Base-by-base conservation (phyloP, 164 flowering plant species). In the Vitis riparia region DNA sequence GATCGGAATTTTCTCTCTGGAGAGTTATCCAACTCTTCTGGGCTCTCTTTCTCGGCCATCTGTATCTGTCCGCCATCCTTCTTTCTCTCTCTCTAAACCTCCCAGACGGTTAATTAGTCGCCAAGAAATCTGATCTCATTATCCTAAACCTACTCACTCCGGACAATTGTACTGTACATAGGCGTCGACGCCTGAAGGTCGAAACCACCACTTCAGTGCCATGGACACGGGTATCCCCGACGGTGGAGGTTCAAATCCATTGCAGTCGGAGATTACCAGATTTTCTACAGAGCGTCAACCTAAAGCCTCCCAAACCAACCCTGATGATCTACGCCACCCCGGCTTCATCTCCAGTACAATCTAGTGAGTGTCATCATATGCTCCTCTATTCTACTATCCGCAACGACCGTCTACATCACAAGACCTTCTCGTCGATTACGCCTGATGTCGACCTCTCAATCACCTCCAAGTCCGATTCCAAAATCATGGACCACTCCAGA, bases 281-380 rank as follows among this genome's bases (percentile, higher is more conserved):
- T 63, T 80, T 80, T 63, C 75, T 80, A 5, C 83, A 80, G 67
- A 80, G 83, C 72, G 83, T 80, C 30, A 80, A 80, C 58, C 78
- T 80, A 53, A 80, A 80, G 78, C 66, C 3, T 77, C 83, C 9
- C 68, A 70, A 13, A 71, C 69, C 69, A 60, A 75, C 51, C 72
- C 59, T 7, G 72, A 72, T 2, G 80, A 80, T 57, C 30, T 80
- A 16, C 76, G 65, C 23, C 78, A 72, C 5, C 68, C 77, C 77
- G 83, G 83, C 69, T 80, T 12, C 78, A 77, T 55, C 78, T 80
- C 17, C 78, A 77, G 49, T 80, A 77, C 75, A 80, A 80, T 70
- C 65, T 77, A 3, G 76, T 77, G 50, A 65, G 71, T 55, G 59
- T 80, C 37, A 57, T 80, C n/a, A n/a, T n/a, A n/a, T n/a, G n/a